Base-by-base conservation (phyloP, 805 yeast species). In the Komagataella pastoris region DNA sequence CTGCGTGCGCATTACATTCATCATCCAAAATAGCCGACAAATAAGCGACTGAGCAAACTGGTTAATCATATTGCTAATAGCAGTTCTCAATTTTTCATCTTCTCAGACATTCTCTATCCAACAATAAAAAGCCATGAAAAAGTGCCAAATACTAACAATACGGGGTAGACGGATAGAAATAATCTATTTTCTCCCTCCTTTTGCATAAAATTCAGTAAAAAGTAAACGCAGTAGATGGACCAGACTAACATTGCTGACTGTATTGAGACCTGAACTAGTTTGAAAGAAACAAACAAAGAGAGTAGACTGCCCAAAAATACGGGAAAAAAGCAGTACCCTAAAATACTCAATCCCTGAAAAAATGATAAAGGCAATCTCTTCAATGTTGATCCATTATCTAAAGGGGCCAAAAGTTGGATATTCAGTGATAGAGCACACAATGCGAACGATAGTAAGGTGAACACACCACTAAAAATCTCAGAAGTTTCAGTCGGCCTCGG, bases 301-400 rank as follows among this genome's bases (percentile, higher is more conserved):
- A 74, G 49, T 7, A 77, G 49, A 3, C 73, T 77, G 3, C 82
- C 81, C 7, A 74, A 55, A 2, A 74, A 69, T 24, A 78, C 68
- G 2, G 83, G 83, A 59, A 78, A 78, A 64, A 76, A 62, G 23
- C 79, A 71, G 62, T 79, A 79, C 2, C 81, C 79, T 12, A 77
- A 65, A 24, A 81, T 79, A 60, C 79, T 73, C 30, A 79, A 66
- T 50, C 82, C 78, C 46, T 78, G 77, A 68, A 77, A 69, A 52
- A 77, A 75, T 2, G 80, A 74, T 24, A 79, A 68, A 44, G 71
- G 73, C 30, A 67, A 58, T 3, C 65, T 61, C 7, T 68, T 59
- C 7, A 57, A 17, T 17, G 57, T 58, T 17, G 65, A 64, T 19
- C 53, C 52, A 52, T 65, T 68, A 24, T 64, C 59, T 30, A 65